A percentile compares a stretch with the other conserved stretches of the same genome.
Evolutionary conservation across 2,329 filamentous ascomycete species (phyloP).

Genomic region (Hawksworthiomyces lignivorus): DNA sequence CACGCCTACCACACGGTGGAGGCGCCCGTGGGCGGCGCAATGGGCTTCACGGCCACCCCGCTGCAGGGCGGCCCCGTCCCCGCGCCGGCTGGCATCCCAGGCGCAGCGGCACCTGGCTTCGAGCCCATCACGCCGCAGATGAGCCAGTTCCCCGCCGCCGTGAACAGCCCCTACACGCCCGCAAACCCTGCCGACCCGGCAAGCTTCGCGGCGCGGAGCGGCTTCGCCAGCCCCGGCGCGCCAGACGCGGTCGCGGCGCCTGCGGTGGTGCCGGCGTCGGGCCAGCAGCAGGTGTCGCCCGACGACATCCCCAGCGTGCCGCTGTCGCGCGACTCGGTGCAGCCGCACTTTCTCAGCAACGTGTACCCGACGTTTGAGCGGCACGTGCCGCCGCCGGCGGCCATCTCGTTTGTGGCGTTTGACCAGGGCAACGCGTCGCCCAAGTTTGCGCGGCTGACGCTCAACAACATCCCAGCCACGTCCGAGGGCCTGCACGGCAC

Average conservation of each 20-base stretch:
- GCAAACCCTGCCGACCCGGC: constrained; percentile 31
- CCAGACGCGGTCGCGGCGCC: constrained; percentile 27
- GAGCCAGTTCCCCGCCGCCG: constrained; percentile 56
- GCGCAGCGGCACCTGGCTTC: constrained; percentile 36
- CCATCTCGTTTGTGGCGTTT: constrained; percentile 82
- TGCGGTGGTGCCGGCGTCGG: constrained; percentile 49
- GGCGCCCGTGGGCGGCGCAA: constrained; percentile 57
- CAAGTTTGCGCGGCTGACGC: constrained; percentile 81
- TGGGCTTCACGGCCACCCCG: constrained; percentile 53
- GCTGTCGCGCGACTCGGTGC: constrained; percentile 69
- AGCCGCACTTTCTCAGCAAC: constrained; percentile 77
- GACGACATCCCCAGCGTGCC: constrained; percentile 93
- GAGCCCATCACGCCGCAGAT: constrained; percentile 35
- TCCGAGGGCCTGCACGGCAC: constrained; percentile 73
- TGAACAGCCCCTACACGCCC: constrained; percentile 44
- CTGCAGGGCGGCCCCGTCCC: constrained; percentile 37
- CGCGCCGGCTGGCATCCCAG: constrained; percentile 25
- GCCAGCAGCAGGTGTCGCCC: constrained; percentile 71
- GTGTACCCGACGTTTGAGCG: constrained; percentile 94
- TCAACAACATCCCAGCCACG: constrained; percentile 87
- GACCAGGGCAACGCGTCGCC: constrained; percentile 96
- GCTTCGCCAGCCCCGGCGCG: constrained; percentile 11
- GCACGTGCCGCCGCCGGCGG: constrained; percentile 81
- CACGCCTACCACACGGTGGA: constrained; percentile 89
- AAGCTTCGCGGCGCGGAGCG: constrained; percentile 38